A percentile compares a stretch with the other conserved stretches of the same genome.
phyloP scores from a whole-genome alignment of 2,329 filamentous ascomycete species.

The Curvularia verruculosa region DNA sequence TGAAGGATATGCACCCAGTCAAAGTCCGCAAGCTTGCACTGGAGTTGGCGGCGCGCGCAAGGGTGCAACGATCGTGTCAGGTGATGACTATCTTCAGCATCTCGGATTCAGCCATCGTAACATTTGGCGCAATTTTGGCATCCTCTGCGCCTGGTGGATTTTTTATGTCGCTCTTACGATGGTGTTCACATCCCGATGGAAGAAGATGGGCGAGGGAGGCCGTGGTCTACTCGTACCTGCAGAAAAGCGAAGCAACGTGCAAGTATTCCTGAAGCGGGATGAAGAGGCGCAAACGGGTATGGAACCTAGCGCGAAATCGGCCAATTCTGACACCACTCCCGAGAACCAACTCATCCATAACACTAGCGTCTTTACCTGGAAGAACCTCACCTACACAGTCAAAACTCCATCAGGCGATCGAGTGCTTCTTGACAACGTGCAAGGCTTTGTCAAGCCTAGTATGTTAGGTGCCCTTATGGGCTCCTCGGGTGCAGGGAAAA shows the following conservation, averaged over 20 bases:
- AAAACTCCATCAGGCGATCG: conserved; percentile 46
- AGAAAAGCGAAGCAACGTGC: conserved; percentile 39
- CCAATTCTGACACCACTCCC: conserved; percentile 1
- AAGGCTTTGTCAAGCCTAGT: conserved; percentile 60
- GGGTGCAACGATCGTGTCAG: conserved; percentile 51
- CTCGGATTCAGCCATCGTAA: conserved; percentile 49
- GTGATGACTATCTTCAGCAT: conserved; percentile 63
- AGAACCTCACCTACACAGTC: conserved; percentile 63
- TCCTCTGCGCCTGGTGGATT: conserved; percentile 42
- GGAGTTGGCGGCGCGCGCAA: conserved; percentile 12
- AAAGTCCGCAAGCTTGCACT: conserved; percentile 52
- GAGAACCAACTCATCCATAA: conserved; percentile 61
- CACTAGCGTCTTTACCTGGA: conserved; percentile 71
- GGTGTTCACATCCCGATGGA: conserved; percentile 59
- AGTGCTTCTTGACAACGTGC: conserved; percentile 58
- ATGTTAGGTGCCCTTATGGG: conserved; percentile 53
- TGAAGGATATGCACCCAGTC: conserved; percentile 55
- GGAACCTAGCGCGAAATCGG: conserved; percentile 12
- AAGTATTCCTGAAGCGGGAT: too few relatives aligned
- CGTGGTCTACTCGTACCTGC: conserved; percentile 60
- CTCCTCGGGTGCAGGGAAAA: conserved; percentile 39
- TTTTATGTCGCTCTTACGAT: conserved; percentile 61
- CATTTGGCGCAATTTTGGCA: conserved; percentile 51
- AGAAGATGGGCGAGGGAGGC: conserved; percentile 51
- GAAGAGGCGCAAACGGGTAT: conserved; percentile 45